These are phyloP conservation scores for Ceratocystis destructans DNA, from an alignment of 2,329 filamentous ascomycete genomes.

Conservation along the genomic window DNA sequence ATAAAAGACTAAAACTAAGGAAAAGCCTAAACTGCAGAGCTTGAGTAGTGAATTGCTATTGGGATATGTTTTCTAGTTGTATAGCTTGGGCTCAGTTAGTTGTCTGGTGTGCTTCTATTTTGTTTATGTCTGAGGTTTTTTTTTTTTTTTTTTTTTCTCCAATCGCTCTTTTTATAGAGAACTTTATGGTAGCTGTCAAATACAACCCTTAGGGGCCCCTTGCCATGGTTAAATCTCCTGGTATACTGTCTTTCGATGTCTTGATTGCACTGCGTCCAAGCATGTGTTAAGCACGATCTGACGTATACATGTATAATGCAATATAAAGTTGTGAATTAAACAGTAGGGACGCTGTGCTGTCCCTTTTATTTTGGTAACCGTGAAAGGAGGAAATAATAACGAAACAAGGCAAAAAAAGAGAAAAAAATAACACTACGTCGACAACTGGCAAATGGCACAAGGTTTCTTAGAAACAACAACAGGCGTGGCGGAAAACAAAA, in stretches of 20 bases:
- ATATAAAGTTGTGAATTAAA: background rate
- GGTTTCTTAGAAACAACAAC: conserved; percentile 2
- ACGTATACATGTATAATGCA: background rate
- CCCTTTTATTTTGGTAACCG: conserved; percentile 15
- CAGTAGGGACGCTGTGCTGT: conserved; percentile 11
- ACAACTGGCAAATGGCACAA: conserved; percentile 1
- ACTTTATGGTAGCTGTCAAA: background rate
- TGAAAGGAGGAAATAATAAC: conserved; percentile 9
- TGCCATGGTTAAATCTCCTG: background rate
- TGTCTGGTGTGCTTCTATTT: background rate
- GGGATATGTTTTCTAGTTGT: background rate
- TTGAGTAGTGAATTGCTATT: background rate
- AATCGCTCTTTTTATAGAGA: no score
- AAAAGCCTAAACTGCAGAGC: background rate
- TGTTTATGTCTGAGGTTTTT: background rate
- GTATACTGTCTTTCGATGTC: no score
- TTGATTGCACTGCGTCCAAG: no score
- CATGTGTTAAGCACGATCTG: background rate
- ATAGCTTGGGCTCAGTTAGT: background rate
- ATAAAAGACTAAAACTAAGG: background rate
- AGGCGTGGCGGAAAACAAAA: background rate
- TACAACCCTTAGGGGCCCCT: background rate
- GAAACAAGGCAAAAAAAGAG: background rate
- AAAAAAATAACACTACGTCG: conserved; percentile 5
- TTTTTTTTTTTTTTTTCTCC: background rate